phyloP scores from a whole-genome alignment of 2,329 filamentous ascomycete genomes.

The Pseudogymnoascus sp. region DNA sequence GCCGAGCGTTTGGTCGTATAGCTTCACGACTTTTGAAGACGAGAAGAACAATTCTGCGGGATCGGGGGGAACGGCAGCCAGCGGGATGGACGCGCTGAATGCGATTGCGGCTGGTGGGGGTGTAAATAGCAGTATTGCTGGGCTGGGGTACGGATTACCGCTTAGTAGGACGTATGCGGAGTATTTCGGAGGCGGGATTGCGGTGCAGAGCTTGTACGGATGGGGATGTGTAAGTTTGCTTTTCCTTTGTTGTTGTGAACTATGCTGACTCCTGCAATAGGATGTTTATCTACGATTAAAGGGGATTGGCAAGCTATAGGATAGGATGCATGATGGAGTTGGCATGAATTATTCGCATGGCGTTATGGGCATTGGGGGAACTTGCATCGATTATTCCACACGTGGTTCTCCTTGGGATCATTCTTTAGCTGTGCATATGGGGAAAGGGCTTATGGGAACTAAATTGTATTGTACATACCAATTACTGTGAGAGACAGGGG shows the following conservation, averaged over 20 bases:
- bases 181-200: slow-evolving; percentile 94
- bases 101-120: slow-evolving; percentile 62
- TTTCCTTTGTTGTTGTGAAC: too few species aligned
- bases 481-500: background rate
- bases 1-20: slow-evolving; percentile 91
- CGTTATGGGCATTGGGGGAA: background rate
- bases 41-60: slow-evolving; percentile 39
- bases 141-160: slow-evolving; percentile 86
- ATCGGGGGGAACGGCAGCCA: slow-evolving; percentile 35
- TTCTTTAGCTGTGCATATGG: background rate
- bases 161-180: slow-evolving; percentile 90
- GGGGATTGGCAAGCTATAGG: slow-evolving; percentile 43
- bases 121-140: slow-evolving; percentile 78
- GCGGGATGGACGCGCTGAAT: slow-evolving; percentile 61
- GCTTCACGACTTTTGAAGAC: slow-evolving; percentile 85
- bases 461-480: background rate
- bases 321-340: background rate
- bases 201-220: slow-evolving; percentile 89
- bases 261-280: too few species aligned
- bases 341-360: background rate
- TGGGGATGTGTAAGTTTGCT: slow-evolving; percentile 52
- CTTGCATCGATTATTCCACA: background rate
- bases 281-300: slow-evolving; percentile 60
- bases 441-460: background rate
- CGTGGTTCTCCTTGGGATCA: background rate